Evolutionary conservation across 1,284 basidiomycete genomes (phyloP), one percentile per base, ranked within the genome.

Genomic region (Gomphus bonarii): DNA sequence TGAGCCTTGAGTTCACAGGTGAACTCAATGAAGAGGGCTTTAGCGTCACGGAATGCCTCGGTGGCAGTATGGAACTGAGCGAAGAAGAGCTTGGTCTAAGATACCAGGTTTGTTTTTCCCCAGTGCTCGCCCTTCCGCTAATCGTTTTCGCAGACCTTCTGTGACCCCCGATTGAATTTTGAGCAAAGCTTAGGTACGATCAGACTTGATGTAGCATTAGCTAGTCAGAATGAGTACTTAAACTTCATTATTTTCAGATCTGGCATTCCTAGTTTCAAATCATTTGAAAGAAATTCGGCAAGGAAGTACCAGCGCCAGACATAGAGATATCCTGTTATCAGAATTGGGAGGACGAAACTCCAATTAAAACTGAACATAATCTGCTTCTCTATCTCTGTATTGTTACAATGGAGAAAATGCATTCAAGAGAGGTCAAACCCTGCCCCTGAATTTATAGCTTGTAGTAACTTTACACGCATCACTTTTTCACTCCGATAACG

Each of bases 1-100:
- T 97, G 20, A 94, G 92, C 67, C 82, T 99, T 44, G 95, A 99
- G 72, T 87, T 99, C 67, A 99, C 95, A 0, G 95, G 95, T 16
- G 95, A 99, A 69, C 75, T 97, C 55, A 92, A 91, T 62, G 88
- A 91, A 9, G 85, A 95, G 57, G 95, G 95, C 1, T 94, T 88
- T 70, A 92, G 89, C 61, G 95, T 99, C 11, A 91, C 88, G 0
- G 88, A 91, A 66, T 90, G 86, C 66, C 70, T 89, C 7, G 87
- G 86, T 16, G 88, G 88, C 8, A 90, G 86, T 64, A 91, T 90
- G 88, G 83, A 86, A 65, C 72, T 91, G 40, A 75, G 73, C 46
- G 85, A 91, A 67, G 81, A 86, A 54, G 73, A 91, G 67, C 73
- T 91, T 33, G 80, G 79, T 20, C 69, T 89, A 66, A 71, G 89